A percentile compares a stretch with the other conserved stretches of the same genome.
phyloP scores from a whole-genome alignment of 805 yeast species.

The Nakazawaea laoshanensis region DNA sequence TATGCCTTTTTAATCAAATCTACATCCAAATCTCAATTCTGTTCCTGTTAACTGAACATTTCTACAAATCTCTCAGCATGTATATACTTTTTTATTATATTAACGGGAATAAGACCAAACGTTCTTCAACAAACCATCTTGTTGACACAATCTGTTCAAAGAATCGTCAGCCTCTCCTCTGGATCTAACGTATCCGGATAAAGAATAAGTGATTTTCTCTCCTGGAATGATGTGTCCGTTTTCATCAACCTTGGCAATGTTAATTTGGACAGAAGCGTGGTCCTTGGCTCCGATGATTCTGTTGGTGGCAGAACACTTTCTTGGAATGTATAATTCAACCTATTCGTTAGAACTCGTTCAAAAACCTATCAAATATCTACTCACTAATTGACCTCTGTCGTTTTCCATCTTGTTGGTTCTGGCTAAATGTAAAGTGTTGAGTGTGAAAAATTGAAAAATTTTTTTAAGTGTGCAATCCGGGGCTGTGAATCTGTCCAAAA shows the following conservation, averaged over 20 bases:
- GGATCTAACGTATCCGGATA: constrained; percentile 94
- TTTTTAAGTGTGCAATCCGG: neutral
- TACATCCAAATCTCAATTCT: no score
- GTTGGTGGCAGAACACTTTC: constrained; percentile 99
- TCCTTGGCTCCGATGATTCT: constrained; percentile 99
- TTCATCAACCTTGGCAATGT: constrained; percentile 96
- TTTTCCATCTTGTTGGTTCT: constrained; percentile 77
- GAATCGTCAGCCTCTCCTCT: constrained; percentile 99
- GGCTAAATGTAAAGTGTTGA: no score
- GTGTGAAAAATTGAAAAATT: no score
- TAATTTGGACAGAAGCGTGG: constrained; percentile 98
- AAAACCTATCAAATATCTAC: constrained; percentile 27
- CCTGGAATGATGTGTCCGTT: constrained; percentile 93
- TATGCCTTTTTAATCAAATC: no score
- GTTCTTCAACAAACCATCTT: constrained; percentile 95
- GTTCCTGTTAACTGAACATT: neutral
- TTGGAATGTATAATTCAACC: constrained; percentile 99
- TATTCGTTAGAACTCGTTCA: constrained; percentile 17
- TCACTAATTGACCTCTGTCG: constrained; percentile 99
- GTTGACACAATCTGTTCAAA: constrained; percentile 97
- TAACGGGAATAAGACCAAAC: constrained; percentile 94
- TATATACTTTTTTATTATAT: constrained; percentile 17
- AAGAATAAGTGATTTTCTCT: constrained; percentile 89
- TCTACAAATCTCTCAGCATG: neutral
- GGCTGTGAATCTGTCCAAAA: no score